phyloP scores from a whole-genome alignment of 108 stramenopile genomes.

The Epipyxis sp. region DNA sequence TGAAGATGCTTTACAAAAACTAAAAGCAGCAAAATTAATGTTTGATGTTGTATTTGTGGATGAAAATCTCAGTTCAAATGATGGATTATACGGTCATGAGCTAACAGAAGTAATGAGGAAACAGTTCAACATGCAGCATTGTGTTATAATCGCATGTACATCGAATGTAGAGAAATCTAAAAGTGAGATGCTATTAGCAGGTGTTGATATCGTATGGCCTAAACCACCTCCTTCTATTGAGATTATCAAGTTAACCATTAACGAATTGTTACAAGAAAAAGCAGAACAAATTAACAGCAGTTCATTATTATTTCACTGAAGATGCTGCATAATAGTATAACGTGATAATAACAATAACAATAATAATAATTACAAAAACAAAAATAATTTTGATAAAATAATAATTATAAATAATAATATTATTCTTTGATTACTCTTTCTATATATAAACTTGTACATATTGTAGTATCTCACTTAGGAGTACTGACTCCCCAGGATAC shows the following conservation, averaged over 20 bases:
- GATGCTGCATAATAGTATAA: too few relatives aligned
- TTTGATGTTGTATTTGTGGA: conserved; percentile 31
- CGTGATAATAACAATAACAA: too few relatives aligned
- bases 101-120: conserved; percentile 3
- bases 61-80: conserved; percentile 6
- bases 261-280: not conserved
- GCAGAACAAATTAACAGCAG: too few relatives aligned
- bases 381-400: too few relatives aligned
- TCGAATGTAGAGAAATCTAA: not conserved
- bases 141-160: conserved; percentile 27
- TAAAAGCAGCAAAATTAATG: not conserved
- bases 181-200: not conserved
- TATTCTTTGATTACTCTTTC: too few relatives aligned
- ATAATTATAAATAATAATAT: too few relatives aligned
- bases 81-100: conserved; percentile 26
- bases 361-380: too few relatives aligned
- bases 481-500: too few relatives aligned
- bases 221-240: conserved; percentile 3
- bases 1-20: conserved; percentile 12
- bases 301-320: too few relatives aligned
- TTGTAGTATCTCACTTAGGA: too few relatives aligned
- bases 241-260: not conserved
- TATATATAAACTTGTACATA: too few relatives aligned
- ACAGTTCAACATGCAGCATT: not conserved
- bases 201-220: conserved; percentile 1